Conservation (phyloP, 495 filamentous ascomycete genomes). For the Lepidopterella palustris region DNA sequence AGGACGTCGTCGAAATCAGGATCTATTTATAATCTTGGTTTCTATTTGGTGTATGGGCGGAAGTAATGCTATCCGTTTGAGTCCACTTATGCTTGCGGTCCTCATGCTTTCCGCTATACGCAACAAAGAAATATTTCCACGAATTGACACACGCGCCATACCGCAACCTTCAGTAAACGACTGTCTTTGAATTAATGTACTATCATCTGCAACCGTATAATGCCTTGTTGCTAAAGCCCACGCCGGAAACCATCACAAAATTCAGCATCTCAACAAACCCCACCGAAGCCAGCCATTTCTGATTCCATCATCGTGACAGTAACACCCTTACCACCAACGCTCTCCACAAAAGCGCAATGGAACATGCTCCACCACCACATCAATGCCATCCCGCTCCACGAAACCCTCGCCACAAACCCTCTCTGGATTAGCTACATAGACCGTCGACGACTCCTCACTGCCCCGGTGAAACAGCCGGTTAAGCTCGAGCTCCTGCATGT, state of each 20-base stretch:
- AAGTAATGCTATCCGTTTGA: too few relatives aligned
- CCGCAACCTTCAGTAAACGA: too few relatives aligned
- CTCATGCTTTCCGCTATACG: too few relatives aligned
- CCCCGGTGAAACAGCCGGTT: neutral
- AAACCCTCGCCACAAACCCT: neutral
- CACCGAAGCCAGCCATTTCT: neutral
- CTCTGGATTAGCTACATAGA: constrained; percentile 1
- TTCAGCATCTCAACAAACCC: neutral
- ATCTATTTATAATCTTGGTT: too few relatives aligned
- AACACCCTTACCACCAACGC: neutral
- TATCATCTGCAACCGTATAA: too few relatives aligned
- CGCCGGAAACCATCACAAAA: neutral
- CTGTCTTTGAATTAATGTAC: too few relatives aligned
- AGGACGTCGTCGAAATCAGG: too few relatives aligned
- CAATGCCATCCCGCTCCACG: neutral
- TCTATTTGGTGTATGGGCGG: too few relatives aligned
- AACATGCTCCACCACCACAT: neutral
- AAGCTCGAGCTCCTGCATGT: neutral
- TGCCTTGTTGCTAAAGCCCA: too few relatives aligned
- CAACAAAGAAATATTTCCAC: too few relatives aligned
- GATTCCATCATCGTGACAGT: neutral
- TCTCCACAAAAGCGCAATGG: neutral
- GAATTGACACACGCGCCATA: too few relatives aligned
- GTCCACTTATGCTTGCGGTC: too few relatives aligned
- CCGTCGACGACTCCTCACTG: neutral